These are phyloP conservation scores for Phoenix roebelenii DNA, from an alignment of 176 grass and related monocot species.

Conservation along the genomic window DNA sequence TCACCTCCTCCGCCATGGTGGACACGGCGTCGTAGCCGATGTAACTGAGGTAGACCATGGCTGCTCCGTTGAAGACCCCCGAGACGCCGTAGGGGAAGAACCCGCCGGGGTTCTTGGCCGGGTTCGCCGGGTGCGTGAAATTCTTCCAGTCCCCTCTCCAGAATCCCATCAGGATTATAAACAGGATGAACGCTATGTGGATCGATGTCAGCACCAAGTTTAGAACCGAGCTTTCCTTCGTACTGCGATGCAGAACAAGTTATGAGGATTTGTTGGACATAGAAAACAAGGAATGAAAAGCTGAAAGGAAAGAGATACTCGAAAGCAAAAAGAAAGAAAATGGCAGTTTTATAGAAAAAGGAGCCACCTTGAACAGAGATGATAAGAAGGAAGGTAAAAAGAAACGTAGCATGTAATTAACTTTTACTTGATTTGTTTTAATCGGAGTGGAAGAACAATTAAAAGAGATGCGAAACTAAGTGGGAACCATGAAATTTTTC, in stretches of 20 bases:
- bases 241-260: constrained; percentile 27
- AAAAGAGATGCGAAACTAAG: no score
- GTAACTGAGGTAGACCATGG: constrained; percentile 94
- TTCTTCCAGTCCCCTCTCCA: constrained; percentile 53
- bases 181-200: constrained; percentile 82
- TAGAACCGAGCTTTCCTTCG: constrained; percentile 83
- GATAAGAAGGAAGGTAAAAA: no score
- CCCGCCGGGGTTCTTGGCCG: constrained; percentile 35
- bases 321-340: no score
- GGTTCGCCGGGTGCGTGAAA: constrained; percentile 54
- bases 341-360: no score
- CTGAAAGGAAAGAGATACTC: no score
- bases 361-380: no score
- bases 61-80: constrained; percentile 83
- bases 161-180: constrained; percentile 81
- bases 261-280: no score
- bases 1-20: constrained; percentile 98
- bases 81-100: constrained; percentile 63
- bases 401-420: no score
- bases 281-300: no score
- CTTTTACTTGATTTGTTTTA: no score
- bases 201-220: constrained; percentile 75
- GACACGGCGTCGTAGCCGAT: constrained; percentile 99
- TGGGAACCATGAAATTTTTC: no score
- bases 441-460: no score